Conservation (phyloP, 768 basidiomycete genomes). For the Leccinum imitatum region DNA sequence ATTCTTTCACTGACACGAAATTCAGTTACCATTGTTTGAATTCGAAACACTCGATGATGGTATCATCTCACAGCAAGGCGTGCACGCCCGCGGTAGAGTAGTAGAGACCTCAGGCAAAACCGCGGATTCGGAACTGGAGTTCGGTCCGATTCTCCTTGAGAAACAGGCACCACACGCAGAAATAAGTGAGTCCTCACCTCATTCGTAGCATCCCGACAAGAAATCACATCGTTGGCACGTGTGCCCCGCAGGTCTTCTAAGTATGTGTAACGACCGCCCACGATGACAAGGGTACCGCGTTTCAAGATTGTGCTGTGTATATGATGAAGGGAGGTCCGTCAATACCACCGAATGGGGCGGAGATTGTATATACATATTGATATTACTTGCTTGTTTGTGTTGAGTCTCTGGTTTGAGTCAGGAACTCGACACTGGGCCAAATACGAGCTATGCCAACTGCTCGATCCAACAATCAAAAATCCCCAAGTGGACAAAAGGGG, state of each 20-base stretch:
- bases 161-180: background rate
- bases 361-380: background rate
- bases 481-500: constrained; percentile 15
- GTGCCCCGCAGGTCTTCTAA: constrained; percentile 39
- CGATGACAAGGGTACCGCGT: constrained; percentile 35
- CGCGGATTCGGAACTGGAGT: background rate
- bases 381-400: constrained; percentile 26
- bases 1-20: background rate
- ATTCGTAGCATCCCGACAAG: constrained; percentile 28
- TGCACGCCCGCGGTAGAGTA: background rate
- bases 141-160: background rate
- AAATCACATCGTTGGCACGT: constrained; percentile 36
- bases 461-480: constrained; percentile 31
- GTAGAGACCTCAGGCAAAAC: background rate
- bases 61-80: background rate
- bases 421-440: constrained; percentile 13
- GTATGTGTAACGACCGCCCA: constrained; percentile 29
- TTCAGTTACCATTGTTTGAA: background rate
- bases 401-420: constrained; percentile 10
- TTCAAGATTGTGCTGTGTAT: constrained; percentile 29
- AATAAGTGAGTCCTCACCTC: constrained; percentile 31
- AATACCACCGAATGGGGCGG: background rate
- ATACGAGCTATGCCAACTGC: background rate
- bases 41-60: background rate
- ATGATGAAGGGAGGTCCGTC: background rate